Conservation (phyloP, 2,329 filamentous ascomycete genomes). For the Sporothrix dimorphospora region DNA sequence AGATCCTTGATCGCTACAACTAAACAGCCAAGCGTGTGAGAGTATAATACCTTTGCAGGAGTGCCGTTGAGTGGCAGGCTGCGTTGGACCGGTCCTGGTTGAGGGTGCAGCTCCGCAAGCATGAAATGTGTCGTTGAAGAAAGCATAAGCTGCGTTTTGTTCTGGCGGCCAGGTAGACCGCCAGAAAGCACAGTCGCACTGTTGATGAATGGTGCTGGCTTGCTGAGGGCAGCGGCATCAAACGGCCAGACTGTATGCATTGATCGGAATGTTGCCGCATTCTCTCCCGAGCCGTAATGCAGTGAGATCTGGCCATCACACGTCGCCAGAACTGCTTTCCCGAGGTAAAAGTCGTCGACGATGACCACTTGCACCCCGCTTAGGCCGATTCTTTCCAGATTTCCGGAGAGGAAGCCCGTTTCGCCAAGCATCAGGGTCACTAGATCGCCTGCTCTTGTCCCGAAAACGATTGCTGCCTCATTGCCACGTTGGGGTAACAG, state of each 20-base stretch:
- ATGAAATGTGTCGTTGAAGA: constrained; percentile 55
- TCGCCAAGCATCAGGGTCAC: constrained; percentile 43
- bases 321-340: constrained; percentile 47
- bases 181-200: constrained; percentile 50
- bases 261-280: constrained; percentile 41
- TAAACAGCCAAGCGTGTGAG: constrained; percentile 54
- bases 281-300: constrained; percentile 45
- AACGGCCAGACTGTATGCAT: constrained; percentile 56
- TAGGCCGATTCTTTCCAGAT: constrained; percentile 38
- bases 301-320: constrained; percentile 54
- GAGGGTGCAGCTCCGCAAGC: constrained; percentile 55
- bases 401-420: constrained; percentile 34
- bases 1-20: constrained; percentile 54
- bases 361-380: constrained; percentile 35
- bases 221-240: constrained; percentile 51
- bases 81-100: constrained; percentile 53
- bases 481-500: constrained; percentile 34
- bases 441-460: constrained; percentile 58
- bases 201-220: constrained; percentile 53
- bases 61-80: constrained; percentile 52
- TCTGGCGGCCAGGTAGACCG: constrained; percentile 45
- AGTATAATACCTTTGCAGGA: constrained; percentile 59
- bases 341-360: constrained; percentile 31
- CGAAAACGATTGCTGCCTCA: constrained; percentile 44
- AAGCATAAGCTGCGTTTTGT: constrained; percentile 52